phyloP scores from a whole-genome alignment of 177 flowering plant genomes.

The Vitis hybrid region DNA sequence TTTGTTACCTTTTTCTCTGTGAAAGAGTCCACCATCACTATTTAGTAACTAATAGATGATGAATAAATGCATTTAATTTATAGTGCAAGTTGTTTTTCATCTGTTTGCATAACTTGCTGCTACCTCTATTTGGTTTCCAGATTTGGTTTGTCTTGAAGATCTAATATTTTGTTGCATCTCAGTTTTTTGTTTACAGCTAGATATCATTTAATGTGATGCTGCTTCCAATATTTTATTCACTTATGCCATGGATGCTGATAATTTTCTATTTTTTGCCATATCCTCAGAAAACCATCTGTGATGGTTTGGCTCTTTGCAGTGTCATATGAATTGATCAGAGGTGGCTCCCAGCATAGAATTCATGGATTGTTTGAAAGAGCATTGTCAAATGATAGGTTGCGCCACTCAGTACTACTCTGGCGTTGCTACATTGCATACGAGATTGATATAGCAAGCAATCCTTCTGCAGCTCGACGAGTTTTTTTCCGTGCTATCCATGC shows the following conservation, averaged over 20 bases:
- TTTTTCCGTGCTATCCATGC: constrained; percentile 94
- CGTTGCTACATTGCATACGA: constrained; percentile 78
- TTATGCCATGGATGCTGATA: too few relatives aligned
- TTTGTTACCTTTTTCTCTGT: too few relatives aligned
- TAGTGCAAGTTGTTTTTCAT: background rate
- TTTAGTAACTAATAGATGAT: too few relatives aligned
- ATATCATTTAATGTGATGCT: too few relatives aligned
- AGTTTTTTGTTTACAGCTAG: background rate
- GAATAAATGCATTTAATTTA: too few relatives aligned
- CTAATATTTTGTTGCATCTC: background rate
- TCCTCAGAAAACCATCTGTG: constrained; percentile 77
- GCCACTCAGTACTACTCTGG: constrained; percentile 75
- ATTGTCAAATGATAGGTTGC: constrained; percentile 53
- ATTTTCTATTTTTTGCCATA: background rate
- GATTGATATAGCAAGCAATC: constrained; percentile 48
- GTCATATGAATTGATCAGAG: constrained; percentile 63
- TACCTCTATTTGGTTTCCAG: background rate
- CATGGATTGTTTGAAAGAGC: constrained; percentile 89
- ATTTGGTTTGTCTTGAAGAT: background rate
- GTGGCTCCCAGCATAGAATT: constrained; percentile 69
- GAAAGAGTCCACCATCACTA: too few relatives aligned
- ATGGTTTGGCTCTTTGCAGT: constrained; percentile 66
- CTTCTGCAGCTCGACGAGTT: constrained; percentile 67
- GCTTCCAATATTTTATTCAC: background rate
- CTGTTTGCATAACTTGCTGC: background rate